A percentile compares a stretch with the other conserved stretches of the same genome.
These are phyloP conservation scores for Clarireedia monteithiana DNA, from an alignment of 2,329 filamentous ascomycete genomes.

Conservation along the genomic window DNA sequence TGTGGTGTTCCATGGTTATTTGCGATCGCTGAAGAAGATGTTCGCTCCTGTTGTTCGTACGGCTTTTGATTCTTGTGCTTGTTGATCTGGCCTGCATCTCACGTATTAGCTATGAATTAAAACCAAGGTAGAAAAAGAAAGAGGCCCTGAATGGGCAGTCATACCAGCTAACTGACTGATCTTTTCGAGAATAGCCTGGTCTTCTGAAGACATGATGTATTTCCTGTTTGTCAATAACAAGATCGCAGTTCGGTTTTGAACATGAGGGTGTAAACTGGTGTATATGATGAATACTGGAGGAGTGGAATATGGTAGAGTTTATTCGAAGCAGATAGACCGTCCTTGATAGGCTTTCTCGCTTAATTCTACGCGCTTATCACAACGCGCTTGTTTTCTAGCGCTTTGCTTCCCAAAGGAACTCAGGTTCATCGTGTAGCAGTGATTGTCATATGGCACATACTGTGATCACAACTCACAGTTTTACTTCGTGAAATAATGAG, in stretches of 20 bases:
- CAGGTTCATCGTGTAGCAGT: too few species aligned
- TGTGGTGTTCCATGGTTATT: constrained; percentile 12
- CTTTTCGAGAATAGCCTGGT: constrained; percentile 45
- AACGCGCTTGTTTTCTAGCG: too few species aligned
- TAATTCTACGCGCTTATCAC: too few species aligned
- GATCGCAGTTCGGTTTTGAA: background rate
- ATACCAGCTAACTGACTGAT: constrained; percentile 50
- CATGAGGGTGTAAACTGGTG: too few species aligned
- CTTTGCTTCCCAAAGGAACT: too few species aligned
- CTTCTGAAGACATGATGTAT: constrained; percentile 40
- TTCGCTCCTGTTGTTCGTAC: constrained; percentile 26
- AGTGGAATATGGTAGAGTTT: too few species aligned
- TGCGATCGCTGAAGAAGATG: constrained; percentile 7
- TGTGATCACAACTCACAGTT: too few species aligned
- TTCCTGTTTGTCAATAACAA: constrained; percentile 19
- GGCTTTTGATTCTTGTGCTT: constrained; percentile 61
- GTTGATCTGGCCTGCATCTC: constrained; percentile 63
- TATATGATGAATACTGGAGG: too few species aligned
- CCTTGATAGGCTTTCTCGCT: too few species aligned
- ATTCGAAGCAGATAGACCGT: background rate
- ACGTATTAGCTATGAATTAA: constrained; percentile 5
- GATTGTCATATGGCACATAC: too few species aligned
- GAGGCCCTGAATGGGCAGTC: constrained; percentile 34
- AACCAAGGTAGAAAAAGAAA: constrained; percentile 34
- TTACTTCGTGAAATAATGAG: too few species aligned